Percentiles rank a stretch among this genome's conserved stretches.
Conservation (phyloP, 2,329 filamentous ascomycete genomes). For the Peltaster fructicola region DNA sequence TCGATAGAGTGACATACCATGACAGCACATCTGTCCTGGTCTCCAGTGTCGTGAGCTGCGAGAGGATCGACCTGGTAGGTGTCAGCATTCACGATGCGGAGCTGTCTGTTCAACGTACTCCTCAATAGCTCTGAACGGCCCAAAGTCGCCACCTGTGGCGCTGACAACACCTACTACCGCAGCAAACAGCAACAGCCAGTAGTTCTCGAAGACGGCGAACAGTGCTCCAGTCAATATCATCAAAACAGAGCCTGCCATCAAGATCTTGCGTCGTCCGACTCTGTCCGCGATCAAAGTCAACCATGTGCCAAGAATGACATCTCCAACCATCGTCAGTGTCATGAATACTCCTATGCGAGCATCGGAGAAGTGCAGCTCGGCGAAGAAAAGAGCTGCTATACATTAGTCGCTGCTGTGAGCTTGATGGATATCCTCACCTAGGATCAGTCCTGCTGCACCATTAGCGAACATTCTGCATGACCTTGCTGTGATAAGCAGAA, state of each 20-base stretch:
- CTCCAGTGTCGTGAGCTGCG: constrained; percentile 38
- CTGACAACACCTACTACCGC: constrained; percentile 17
- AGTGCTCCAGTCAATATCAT: constrained; percentile 16
- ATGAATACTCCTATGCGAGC: constrained; percentile 19
- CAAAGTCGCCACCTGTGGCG: constrained; percentile 42
- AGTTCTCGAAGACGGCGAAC: constrained; percentile 17
- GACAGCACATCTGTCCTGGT: constrained; percentile 45
- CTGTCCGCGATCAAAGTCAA: constrained; percentile 18
- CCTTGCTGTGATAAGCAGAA: constrained; percentile 36
- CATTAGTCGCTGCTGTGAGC: constrained; percentile 1
- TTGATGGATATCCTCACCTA: constrained; percentile 9
- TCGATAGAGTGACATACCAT: constrained; percentile 45
- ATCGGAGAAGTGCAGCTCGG: constrained; percentile 17
- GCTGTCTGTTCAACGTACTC: constrained; percentile 21
- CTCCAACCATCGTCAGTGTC: constrained; percentile 15
- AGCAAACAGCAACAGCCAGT: constrained; percentile 15
- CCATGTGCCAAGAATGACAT: constrained; percentile 17
- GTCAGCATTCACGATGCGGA: constrained; percentile 1
- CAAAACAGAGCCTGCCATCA: constrained; percentile 14
- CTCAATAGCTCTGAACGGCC: constrained; percentile 49
- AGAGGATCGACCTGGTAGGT: constrained; percentile 32
- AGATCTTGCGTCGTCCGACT: constrained; percentile 16
- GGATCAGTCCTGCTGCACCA: constrained; percentile 14
- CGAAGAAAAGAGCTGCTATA: constrained; percentile 17
- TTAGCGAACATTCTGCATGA: constrained; percentile 18